Conservation (phyloP, 177 flowering plant genomes). For the Vitis hybrid region DNA sequence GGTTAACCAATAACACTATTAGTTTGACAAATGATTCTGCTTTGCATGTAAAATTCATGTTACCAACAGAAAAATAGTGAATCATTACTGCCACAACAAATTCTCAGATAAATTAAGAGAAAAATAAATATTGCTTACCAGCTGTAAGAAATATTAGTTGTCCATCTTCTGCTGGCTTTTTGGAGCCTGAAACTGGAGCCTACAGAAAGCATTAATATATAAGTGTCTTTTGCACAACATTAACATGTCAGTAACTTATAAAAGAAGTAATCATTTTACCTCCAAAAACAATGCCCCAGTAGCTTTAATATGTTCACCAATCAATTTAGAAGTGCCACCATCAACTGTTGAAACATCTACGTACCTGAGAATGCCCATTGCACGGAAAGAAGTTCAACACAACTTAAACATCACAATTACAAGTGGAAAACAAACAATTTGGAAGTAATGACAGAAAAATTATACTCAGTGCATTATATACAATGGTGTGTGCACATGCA, state of each 20-base stretch:
- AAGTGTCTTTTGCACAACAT: too few relatives aligned
- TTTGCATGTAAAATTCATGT: too few relatives aligned
- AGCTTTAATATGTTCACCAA: constrained; percentile 53
- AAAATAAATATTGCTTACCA: constrained; percentile 35
- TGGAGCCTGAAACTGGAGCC: constrained; percentile 99
- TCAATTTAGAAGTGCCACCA: constrained; percentile 68
- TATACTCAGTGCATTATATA: too few relatives aligned
- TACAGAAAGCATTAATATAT: constrained; percentile 15
- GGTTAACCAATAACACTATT: too few relatives aligned
- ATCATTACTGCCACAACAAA: too few relatives aligned
- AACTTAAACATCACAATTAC: background rate
- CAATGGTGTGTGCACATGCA: too few relatives aligned
- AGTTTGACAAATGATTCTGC: too few relatives aligned
- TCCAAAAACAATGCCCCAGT: constrained; percentile 89
- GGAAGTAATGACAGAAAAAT: background rate
- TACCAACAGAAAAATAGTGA: too few relatives aligned
- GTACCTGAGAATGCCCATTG: constrained; percentile 50
- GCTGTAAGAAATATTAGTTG: constrained; percentile 91
- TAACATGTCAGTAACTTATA: background rate
- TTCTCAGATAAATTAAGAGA: background rate
- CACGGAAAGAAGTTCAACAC: background rate
- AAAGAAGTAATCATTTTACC: constrained; percentile 35
- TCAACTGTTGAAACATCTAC: constrained; percentile 95
- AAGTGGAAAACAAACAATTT: background rate
- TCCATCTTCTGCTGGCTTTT: constrained; percentile 97